Base-by-base conservation (phyloP, 176 grass and related monocot genomes). In the Oryza glaberrima region DNA sequence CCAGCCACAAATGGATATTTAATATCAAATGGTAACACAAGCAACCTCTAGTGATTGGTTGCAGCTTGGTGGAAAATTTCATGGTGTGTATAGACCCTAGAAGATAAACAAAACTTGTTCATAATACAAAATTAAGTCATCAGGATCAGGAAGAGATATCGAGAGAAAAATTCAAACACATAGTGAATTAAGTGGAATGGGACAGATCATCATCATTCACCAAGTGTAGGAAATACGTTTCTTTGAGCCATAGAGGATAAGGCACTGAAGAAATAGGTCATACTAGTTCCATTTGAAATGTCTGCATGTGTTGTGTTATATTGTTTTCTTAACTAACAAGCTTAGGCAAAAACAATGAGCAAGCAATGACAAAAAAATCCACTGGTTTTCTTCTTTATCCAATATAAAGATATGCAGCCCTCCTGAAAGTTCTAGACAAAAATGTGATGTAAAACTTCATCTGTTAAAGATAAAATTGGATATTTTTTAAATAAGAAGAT, bases 201-300 rank as follows among this genome's bases (percentile, higher is more conserved):
- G 73, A 90, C 88, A 90, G 23, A 82, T 38, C 67, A 82, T 38
- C 67, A 82, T 79, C 83, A 36, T 73, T 68, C 78, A 45, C 28
- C 35, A 84, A 47, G 66, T 22, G 73, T 19, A 81, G 88, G 78
- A 72, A 73, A 72, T 67, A 73, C 9, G 52, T 77, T 19, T 77
- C n/a, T n/a, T 63, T 63, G 58, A 63, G 58, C n/a, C n/a, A 63
- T 22, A 63, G 15, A 58, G 15, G 16, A 54, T 60, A 22, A 63
- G n/a, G 58, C 58, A 23, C 1, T 23, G 58, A 63, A 23, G 19
- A 63, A 63, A 9, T 11, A 63, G 20, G 7, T 63, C n/a, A 63
- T 63, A 23, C 58, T 23, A 22, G 58, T 63, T 23, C 58, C 58
- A 63, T 63, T 63, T 63, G 19, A 58, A 58, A 63, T 63, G 3